These are phyloP conservation scores for Fusarium duplospermum DNA, from an alignment of 2,329 filamentous ascomycete species.

Conservation along the genomic window DNA sequence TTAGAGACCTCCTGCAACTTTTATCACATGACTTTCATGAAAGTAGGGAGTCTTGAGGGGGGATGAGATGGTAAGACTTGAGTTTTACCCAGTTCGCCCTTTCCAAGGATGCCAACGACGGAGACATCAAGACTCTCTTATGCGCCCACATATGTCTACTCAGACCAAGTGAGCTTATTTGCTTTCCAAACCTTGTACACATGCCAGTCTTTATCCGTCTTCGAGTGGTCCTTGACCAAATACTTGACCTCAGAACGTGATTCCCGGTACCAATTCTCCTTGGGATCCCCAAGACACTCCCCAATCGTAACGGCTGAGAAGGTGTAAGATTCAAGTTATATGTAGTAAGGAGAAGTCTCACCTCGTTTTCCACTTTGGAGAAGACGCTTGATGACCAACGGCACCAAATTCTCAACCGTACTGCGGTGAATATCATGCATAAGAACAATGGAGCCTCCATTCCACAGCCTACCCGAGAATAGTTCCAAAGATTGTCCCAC, in stretches of 20 bases:
- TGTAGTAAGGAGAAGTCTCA: background rate
- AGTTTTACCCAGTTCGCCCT: background rate
- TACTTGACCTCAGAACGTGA: background rate
- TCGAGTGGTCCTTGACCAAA: background rate
- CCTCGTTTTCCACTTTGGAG: conserved; percentile 10
- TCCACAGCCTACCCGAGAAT: conserved; percentile 38
- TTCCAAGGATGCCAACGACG: background rate
- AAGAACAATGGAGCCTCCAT: conserved; percentile 58
- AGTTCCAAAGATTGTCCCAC: conserved; percentile 54
- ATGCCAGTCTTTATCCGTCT: background rate
- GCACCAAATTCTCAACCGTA: conserved; percentile 51
- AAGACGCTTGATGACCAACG: conserved; percentile 18
- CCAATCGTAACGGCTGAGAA: conserved; percentile 25
- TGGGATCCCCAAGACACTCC: conserved; percentile 23
- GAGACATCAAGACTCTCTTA: background rate
- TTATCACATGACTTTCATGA: background rate
- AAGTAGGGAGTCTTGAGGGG: background rate
- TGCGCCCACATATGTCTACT: background rate
- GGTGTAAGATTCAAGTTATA: background rate
- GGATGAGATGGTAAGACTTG: background rate
- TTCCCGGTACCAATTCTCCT: conserved; percentile 22
- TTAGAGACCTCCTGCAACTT: background rate
- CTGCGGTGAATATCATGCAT: conserved; percentile 59
- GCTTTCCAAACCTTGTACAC: background rate
- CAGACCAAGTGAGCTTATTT: background rate